A percentile compares a stretch with the other conserved stretches of the same genome.
phyloP scores from a whole-genome alignment of 2,329 filamentous ascomycete species.

The Clarireedia sp. region DNA sequence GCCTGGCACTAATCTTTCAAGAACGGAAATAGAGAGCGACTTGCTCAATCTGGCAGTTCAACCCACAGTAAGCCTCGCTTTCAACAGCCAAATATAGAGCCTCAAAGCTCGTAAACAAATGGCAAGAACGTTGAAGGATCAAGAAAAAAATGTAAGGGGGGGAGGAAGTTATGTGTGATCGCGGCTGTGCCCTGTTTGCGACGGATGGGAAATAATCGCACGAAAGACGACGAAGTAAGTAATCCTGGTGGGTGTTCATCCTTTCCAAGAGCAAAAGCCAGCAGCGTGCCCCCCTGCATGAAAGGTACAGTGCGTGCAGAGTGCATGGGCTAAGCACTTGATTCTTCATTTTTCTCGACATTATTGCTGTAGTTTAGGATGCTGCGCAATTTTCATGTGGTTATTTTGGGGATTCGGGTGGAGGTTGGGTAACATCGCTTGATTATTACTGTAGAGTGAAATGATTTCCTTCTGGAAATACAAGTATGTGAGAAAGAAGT shows the following conservation, averaged over 20 bases:
- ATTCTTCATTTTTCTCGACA: neutral
- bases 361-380: neutral
- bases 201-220: conserved; percentile 1
- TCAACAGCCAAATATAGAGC: conserved; percentile 8
- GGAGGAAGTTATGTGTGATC: neutral
- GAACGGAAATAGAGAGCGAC: conserved; percentile 8
- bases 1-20: conserved; percentile 4
- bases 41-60: conserved; percentile 4
- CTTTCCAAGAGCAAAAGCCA: neutral
- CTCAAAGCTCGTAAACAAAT: neutral
- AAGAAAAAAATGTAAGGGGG: neutral
- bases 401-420: conserved; percentile 4
- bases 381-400: neutral
- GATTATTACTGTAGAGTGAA: neutral
- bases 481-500: neutral
- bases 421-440: conserved; percentile 4
- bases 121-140: conserved; percentile 4
- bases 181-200: conserved; percentile 7
- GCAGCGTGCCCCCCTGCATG: neutral
- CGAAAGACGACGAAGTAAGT: neutral
- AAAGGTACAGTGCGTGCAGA: neutral
- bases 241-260: neutral
- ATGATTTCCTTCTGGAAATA: neutral
- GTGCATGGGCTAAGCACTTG: neutral
- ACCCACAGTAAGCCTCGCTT: conserved; percentile 3